A percentile compares a stretch with the other conserved stretches of the same genome.
These are phyloP conservation scores for Taxawa tesnikishii DNA, from an alignment of 2,329 filamentous ascomycete genomes.

Conservation along the genomic window DNA sequence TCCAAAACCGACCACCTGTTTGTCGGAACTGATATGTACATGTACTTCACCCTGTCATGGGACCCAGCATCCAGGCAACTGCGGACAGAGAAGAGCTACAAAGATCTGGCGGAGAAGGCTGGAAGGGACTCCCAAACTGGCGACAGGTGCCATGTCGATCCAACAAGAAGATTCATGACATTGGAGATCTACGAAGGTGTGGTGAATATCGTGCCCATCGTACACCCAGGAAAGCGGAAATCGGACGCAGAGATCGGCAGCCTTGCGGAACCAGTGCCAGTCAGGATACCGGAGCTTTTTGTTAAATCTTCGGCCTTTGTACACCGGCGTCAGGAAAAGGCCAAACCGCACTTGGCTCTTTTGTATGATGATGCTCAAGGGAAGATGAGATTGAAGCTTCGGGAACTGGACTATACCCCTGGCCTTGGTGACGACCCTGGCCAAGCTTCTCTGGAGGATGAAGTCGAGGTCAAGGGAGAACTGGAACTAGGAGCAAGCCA, in stretches of 20 bases:
- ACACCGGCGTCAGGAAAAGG: conserved; percentile 33
- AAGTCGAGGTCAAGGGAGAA: conserved; percentile 36
- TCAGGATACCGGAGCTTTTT: conserved; percentile 54
- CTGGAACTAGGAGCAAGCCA: conserved; percentile 49
- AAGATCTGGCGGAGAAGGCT: conserved; percentile 48
- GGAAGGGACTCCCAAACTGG: conserved; percentile 67
- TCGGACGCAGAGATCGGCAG: conserved; percentile 39
- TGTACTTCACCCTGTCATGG: conserved; percentile 88
- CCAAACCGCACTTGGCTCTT: conserved; percentile 47
- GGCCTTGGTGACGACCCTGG: conserved; percentile 29
- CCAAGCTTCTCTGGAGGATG: conserved; percentile 41
- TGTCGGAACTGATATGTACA: conserved; percentile 76
- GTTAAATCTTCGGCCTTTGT: conserved; percentile 56
- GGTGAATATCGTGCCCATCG: conserved; percentile 50
- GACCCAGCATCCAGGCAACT: conserved; percentile 45
- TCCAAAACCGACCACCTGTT: conserved; percentile 75
- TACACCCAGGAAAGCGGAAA: conserved; percentile 40
- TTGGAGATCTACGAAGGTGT: conserved; percentile 59
- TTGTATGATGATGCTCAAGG: conserved; percentile 52
- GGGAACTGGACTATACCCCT: conserved; percentile 40
- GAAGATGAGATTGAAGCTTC: conserved; percentile 41
- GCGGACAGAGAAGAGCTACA: conserved; percentile 44
- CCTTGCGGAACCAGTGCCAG: conserved; percentile 48
- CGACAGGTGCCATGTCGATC: conserved; percentile 75
- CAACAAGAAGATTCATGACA: conserved; percentile 56